Conservation (phyloP, 495 filamentous ascomycete genomes). For the Hypoxylon fragiforme region DNA sequence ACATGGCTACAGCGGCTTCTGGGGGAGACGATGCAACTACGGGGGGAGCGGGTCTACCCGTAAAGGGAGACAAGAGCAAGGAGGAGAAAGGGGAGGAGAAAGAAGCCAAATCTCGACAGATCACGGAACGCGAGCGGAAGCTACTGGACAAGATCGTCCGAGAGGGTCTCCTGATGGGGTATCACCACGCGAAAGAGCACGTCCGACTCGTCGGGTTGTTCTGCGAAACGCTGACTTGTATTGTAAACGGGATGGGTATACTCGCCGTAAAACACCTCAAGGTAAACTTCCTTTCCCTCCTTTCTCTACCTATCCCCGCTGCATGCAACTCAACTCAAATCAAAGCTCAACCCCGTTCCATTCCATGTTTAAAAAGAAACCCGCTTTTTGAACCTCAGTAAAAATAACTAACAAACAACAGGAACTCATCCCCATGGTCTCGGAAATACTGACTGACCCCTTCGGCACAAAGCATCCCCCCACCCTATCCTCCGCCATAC, state of each 20-base stretch:
- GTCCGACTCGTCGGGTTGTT: conserved; percentile 58
- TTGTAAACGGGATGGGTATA: conserved; percentile 67
- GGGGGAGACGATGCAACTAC: not conserved
- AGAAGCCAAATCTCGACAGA: conserved; percentile 1
- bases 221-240: conserved; percentile 53
- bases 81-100: not conserved
- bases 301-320: not conserved
- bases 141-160: conserved; percentile 58
- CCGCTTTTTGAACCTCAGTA: not conserved
- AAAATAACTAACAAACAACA: conserved; percentile 31
- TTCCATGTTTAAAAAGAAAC: conserved; percentile 3
- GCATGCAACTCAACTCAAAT: not conserved
- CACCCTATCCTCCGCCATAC: conserved; percentile 57
- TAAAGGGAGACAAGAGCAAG: not conserved
- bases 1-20: too few species aligned
- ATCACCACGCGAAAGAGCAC: conserved; percentile 56
- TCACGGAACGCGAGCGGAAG: conserved; percentile 35
- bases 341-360: not conserved
- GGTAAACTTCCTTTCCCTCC: conserved; percentile 37
- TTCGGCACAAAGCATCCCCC: conserved; percentile 63
- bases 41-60: not conserved
- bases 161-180: conserved; percentile 58
- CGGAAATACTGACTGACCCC: conserved; percentile 66
- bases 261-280: conserved; percentile 75
- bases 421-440: conserved; percentile 70